Conservation (phyloP, 2,329 filamentous ascomycete genomes). For the Fusarium staphyleae region DNA sequence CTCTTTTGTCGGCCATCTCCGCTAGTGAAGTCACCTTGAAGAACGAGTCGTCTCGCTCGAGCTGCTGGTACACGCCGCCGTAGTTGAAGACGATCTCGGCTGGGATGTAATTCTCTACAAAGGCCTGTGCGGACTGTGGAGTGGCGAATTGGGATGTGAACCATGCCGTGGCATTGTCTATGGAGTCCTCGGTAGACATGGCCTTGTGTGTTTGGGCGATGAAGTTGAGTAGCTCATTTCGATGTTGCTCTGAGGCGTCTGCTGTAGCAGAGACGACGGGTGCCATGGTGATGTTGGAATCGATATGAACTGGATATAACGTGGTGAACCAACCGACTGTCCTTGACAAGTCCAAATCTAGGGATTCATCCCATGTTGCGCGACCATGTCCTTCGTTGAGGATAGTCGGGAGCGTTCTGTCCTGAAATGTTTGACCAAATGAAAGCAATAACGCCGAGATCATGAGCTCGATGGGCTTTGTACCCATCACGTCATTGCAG, state of each 20-base stretch:
- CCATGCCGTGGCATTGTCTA: constrained; percentile 2
- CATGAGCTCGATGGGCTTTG: constrained; percentile 17
- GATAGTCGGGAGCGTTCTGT: constrained; percentile 6
- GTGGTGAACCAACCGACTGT: constrained; percentile 23
- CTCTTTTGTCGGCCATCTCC: constrained; percentile 1
- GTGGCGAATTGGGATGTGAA: constrained; percentile 19
- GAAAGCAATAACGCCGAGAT: constrained; percentile 12
- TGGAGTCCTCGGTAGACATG: constrained; percentile 4
- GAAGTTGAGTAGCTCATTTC: not conserved
- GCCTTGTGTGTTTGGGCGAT: constrained; percentile 7
- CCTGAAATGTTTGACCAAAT: constrained; percentile 5
- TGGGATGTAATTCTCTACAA: not conserved
- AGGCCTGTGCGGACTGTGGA: constrained; percentile 4
- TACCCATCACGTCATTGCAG: constrained; percentile 11
- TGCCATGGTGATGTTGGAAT: not conserved
- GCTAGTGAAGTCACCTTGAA: constrained; percentile 5
- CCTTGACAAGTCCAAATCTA: constrained; percentile 4
- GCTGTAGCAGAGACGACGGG: not conserved
- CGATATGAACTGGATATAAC: constrained; percentile 6
- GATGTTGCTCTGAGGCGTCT: not conserved
- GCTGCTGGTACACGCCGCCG: constrained; percentile 6
- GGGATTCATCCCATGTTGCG: constrained; percentile 1
- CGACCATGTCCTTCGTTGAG: constrained; percentile 12
- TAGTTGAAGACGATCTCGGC: constrained; percentile 18
- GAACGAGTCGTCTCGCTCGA: constrained; percentile 6